phyloP scores from a whole-genome alignment of 805 yeast species.

The Blastobotrys parvus region DNA sequence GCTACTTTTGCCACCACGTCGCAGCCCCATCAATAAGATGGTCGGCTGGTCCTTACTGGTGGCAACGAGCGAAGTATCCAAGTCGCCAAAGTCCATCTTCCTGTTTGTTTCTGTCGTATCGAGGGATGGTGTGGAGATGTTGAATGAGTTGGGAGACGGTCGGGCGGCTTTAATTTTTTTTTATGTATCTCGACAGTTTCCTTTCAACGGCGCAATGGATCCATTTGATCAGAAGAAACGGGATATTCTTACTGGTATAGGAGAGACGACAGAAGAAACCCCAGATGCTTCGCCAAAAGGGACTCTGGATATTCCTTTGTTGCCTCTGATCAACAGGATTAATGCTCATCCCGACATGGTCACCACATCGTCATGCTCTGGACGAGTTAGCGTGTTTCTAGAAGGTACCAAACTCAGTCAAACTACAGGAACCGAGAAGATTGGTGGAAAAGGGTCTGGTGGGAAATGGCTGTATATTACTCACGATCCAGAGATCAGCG shows the following conservation, averaged over 20 bases:
- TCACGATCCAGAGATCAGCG: slow-evolving; percentile 38
- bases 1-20: slow-evolving; percentile 81
- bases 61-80: slow-evolving; percentile 14
- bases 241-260: slow-evolving; percentile 45
- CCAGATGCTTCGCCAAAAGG: slow-evolving; percentile 71
- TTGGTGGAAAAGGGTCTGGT: slow-evolving; percentile 80
- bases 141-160: neutral
- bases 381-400: slow-evolving; percentile 71
- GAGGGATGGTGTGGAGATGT: neutral
- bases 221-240: slow-evolving; percentile 61
- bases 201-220: no score
- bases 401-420: slow-evolving; percentile 51
- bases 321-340: slow-evolving; percentile 63
- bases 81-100: slow-evolving; percentile 6
- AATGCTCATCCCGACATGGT: slow-evolving; percentile 61
- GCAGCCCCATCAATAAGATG: slow-evolving; percentile 77
- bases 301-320: slow-evolving; percentile 62
- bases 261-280: slow-evolving; percentile 31
- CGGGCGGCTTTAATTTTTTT: slow-evolving; percentile 16
- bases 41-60: slow-evolving; percentile 42
- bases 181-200: no score
- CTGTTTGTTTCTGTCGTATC: neutral
- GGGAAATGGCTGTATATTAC: slow-evolving; percentile 80
- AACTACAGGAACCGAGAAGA: slow-evolving; percentile 15
- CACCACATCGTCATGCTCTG: slow-evolving; percentile 85